These are phyloP conservation scores for Candida tibetensis DNA, from an alignment of 805 yeast species.

Conservation along the genomic window DNA sequence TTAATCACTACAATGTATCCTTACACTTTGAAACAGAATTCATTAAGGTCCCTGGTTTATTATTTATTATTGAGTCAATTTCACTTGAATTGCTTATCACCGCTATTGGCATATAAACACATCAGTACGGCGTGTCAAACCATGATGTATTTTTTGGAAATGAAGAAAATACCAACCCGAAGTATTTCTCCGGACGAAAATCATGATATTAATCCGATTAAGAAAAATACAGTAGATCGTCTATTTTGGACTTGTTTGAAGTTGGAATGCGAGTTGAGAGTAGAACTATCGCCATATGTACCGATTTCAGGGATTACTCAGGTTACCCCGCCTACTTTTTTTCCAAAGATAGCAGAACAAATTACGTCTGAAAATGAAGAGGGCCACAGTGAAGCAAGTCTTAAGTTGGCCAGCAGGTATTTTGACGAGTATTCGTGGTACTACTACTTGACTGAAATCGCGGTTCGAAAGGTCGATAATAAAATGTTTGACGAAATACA, in stretches of 20 bases:
- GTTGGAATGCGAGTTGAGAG: constrained; percentile 35
- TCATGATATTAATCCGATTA: constrained; percentile 3
- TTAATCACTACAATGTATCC: constrained; percentile 23
- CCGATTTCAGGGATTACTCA: constrained; percentile 31
- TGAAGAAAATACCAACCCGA: constrained; percentile 9
- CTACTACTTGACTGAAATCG: constrained; percentile 38
- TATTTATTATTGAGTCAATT: constrained; percentile 27
- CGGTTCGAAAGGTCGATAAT: constrained; percentile 39
- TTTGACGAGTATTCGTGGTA: constrained; percentile 35
- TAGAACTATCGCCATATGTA: constrained; percentile 34
- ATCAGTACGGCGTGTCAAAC: constrained; percentile 26
- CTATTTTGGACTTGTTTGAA: constrained; percentile 38
- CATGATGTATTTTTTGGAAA: constrained; percentile 30
- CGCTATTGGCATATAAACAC: constrained; percentile 23
- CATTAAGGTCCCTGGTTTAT: constrained; percentile 18
- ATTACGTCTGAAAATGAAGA: constrained; percentile 11
- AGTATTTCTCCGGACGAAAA: constrained; percentile 3
- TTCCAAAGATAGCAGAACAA: constrained; percentile 30
- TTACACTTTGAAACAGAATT: constrained; percentile 11
- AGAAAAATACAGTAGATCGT: constrained; percentile 23
- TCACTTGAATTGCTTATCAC: constrained; percentile 23
- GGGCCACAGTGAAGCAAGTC: constrained; percentile 20
- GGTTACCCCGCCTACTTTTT: constrained; percentile 29
- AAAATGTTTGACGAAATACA: constrained; percentile 33
- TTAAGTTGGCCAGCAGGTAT: constrained; percentile 21